A percentile compares a stretch with the other conserved stretches of the same genome.
Conservation (phyloP, 768 basidiomycete genomes). For the Rhizopogon vulgaris region DNA sequence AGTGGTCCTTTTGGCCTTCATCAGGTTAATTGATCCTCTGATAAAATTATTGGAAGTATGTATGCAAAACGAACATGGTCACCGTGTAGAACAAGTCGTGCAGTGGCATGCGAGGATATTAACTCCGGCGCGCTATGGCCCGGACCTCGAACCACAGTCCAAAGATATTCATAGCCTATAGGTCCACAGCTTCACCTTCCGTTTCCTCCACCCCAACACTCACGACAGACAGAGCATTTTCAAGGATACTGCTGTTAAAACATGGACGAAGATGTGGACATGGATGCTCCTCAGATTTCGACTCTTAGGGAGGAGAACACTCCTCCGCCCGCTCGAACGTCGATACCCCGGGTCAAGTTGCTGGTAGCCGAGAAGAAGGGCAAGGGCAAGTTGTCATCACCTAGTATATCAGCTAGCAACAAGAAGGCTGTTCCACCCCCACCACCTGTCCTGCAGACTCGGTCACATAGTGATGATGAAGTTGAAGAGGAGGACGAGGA, state of each 20-base stretch:
- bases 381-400: slow-evolving; percentile 29
- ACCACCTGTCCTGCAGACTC: slow-evolving; percentile 16
- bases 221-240: not conserved
- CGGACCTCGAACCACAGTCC: not conserved
- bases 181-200: not conserved
- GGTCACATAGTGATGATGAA: slow-evolving; percentile 36
- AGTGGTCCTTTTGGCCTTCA: too few relatives aligned
- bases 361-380: slow-evolving; percentile 40
- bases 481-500: slow-evolving; percentile 65
- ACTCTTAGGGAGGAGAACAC: slow-evolving; percentile 67
- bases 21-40: too few relatives aligned
- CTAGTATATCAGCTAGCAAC: slow-evolving; percentile 13
- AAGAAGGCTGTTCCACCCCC: slow-evolving; percentile 15
- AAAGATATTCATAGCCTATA: not conserved
- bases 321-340: slow-evolving; percentile 48
- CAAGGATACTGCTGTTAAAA: not conserved
- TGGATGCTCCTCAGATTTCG: slow-evolving; percentile 82
- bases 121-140: not conserved
- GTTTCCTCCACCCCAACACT: not conserved
- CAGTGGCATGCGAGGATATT: too few relatives aligned
- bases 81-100: too few relatives aligned
- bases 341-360: slow-evolving; percentile 46
- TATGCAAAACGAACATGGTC: too few relatives aligned
- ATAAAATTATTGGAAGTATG: too few relatives aligned
- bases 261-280: slow-evolving; percentile 44